Conservation (phyloP, 257 asterid genomes). For the Capsicum chinense region DNA sequence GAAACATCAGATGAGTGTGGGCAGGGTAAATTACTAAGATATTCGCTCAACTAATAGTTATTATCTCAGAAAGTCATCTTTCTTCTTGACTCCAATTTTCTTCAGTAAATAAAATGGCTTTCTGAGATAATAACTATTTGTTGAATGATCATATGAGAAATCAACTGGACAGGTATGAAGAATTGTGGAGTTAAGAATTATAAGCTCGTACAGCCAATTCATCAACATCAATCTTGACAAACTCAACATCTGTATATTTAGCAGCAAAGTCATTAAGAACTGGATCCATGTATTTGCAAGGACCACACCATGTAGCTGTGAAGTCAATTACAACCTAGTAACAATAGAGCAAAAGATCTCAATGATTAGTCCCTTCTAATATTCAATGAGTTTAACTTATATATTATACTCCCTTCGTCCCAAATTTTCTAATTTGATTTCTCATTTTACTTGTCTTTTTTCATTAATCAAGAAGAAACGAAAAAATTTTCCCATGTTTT, state of each 20-base stretch:
- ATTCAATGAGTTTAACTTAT: not conserved
- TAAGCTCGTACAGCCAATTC: constrained; percentile 27
- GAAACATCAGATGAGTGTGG: not conserved
- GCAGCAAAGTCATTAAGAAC: constrained; percentile 36
- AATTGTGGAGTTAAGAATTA: not conserved
- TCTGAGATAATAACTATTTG: not conserved
- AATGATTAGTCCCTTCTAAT: not conserved
- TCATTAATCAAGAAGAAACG: too few species aligned
- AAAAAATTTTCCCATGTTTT: too few species aligned
- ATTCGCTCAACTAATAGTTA: not conserved
- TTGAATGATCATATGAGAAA: not conserved
- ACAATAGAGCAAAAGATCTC: not conserved
- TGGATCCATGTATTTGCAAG: constrained; percentile 50
- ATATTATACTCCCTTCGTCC: too few species aligned
- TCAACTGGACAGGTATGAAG: not conserved
- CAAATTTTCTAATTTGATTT: too few species aligned
- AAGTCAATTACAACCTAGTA: constrained; percentile 46
- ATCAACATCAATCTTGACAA: constrained; percentile 53
- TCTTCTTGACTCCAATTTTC: too few species aligned
- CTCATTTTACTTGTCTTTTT: too few species aligned
- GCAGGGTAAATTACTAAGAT: too few species aligned
- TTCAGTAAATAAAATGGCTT: too few species aligned
- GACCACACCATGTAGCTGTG: constrained; percentile 54
- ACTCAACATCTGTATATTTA: constrained; percentile 42
- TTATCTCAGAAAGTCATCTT: not conserved